These are phyloP conservation scores for Sphaceloma murrayae DNA, from an alignment of 2,329 filamentous ascomycete species.

Conservation along the genomic window DNA sequence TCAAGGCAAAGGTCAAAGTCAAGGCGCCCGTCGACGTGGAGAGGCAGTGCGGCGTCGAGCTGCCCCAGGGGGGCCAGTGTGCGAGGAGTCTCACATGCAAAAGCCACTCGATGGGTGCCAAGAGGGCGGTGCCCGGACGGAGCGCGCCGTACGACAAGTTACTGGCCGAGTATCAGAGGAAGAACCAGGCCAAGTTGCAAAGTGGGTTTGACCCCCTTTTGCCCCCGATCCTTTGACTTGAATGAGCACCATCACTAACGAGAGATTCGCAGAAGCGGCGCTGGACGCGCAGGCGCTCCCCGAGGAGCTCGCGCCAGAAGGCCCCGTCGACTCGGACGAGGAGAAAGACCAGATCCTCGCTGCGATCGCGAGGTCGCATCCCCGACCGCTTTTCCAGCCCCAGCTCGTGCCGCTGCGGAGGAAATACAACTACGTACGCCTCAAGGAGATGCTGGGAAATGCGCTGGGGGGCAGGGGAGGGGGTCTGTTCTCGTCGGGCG, in stretches of 20 bases:
- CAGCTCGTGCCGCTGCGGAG: constrained; percentile 40
- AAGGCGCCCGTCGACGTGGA: constrained; percentile 91
- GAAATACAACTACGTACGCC: constrained; percentile 53
- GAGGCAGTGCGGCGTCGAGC: constrained; percentile 77
- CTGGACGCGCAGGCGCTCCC: constrained; percentile 87
- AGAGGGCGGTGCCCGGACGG: constrained; percentile 72
- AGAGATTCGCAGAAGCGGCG: constrained; percentile 58
- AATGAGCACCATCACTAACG: constrained; percentile 7
- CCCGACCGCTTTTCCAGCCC: constrained; percentile 65
- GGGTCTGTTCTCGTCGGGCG: constrained; percentile 19
- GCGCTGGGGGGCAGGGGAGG: constrained; percentile 34
- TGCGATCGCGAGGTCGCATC: constrained; percentile 61
- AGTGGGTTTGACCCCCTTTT: constrained; percentile 49
- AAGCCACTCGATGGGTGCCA: constrained; percentile 86
- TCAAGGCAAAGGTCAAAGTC: constrained; percentile 59
- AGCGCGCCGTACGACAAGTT: constrained; percentile 87
- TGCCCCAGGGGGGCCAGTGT: constrained; percentile 77
- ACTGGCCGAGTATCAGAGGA: constrained; percentile 62
- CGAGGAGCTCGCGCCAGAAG: constrained; percentile 64
- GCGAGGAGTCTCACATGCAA: constrained; percentile 84
- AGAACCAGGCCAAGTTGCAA: constrained; percentile 96
- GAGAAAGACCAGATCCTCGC: constrained; percentile 84
- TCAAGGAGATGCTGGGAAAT: constrained; percentile 54
- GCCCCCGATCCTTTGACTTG: constrained; percentile 13
- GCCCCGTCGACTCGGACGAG: constrained; percentile 86